Evolutionary conservation across 2,329 filamentous ascomycete genomes (phyloP).

Genomic region (Fusarium sp.): DNA sequence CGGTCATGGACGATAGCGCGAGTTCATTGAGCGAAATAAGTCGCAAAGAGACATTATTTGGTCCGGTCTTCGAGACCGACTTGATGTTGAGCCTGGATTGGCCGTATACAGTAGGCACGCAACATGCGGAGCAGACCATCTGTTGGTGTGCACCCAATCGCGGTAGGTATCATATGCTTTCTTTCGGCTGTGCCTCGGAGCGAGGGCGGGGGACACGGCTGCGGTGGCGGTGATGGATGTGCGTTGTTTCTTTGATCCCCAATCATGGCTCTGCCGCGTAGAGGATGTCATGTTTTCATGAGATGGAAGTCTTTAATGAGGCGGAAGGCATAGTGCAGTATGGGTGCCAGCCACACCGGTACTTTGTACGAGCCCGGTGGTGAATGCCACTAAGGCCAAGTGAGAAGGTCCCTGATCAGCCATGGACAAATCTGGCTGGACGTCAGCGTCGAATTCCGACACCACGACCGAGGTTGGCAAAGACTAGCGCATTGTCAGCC

Average conservation of each 20-base stretch:
- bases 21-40: conserved; percentile 23
- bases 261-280: conserved; percentile 10
- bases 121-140: conserved; percentile 9
- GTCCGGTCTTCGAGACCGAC: conserved; percentile 10
- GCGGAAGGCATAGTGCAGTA: neutral
- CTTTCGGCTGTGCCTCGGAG: conserved; percentile 44
- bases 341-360: conserved; percentile 9
- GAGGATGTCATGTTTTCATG: conserved; percentile 11
- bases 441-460: conserved; percentile 30
- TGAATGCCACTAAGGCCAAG: conserved; percentile 32
- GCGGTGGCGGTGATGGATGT: conserved; percentile 29
- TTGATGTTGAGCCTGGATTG: conserved; percentile 20
- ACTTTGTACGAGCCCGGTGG: conserved; percentile 9
- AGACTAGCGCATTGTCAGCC: conserved; percentile 36
- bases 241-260: conserved; percentile 34
- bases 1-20: conserved; percentile 26
- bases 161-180: conserved; percentile 34
- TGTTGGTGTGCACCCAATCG: conserved; percentile 22
- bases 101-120: conserved; percentile 5
- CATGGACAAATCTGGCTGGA: neutral
- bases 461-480: conserved; percentile 39
- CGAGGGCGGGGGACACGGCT: conserved; percentile 18
- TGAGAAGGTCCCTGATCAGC: conserved; percentile 28
- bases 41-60: conserved; percentile 9
- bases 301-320: conserved; percentile 2